Conservation (phyloP, 495 filamentous ascomycete species). For the Cercophora scortea region DNA sequence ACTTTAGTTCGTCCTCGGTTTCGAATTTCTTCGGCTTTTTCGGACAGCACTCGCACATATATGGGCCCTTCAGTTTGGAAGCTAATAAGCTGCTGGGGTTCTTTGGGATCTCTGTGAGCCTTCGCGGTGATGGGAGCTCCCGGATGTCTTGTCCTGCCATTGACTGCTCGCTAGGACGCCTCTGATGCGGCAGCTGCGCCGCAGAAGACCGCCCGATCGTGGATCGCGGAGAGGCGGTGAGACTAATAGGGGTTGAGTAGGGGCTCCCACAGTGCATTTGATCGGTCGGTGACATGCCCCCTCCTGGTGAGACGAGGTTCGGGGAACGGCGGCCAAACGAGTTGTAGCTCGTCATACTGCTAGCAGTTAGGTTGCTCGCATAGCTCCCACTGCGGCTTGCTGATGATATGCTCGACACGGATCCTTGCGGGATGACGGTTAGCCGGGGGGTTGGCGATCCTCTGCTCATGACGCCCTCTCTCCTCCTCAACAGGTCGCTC, state of each 20-base stretch:
- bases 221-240: slow-evolving; percentile 54
- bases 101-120: slow-evolving; percentile 38
- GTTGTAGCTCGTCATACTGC: slow-evolving; percentile 65
- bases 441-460: slow-evolving; percentile 52
- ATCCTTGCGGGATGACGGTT: slow-evolving; percentile 52
- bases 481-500: slow-evolving; percentile 60
- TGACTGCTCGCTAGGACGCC: slow-evolving; percentile 32
- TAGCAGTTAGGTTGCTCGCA: slow-evolving; percentile 60
- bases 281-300: slow-evolving; percentile 38
- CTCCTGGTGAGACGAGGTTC: slow-evolving; percentile 59
- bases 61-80: slow-evolving; percentile 45
- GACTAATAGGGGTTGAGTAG: slow-evolving; percentile 48
- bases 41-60: slow-evolving; percentile 93
- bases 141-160: slow-evolving; percentile 17
- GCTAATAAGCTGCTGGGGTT: slow-evolving; percentile 21
- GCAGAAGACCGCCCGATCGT: slow-evolving; percentile 32
- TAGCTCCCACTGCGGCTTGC: slow-evolving; percentile 66
- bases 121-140: slow-evolving; percentile 37
- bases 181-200: slow-evolving; percentile 34
- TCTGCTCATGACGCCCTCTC: slow-evolving; percentile 48
- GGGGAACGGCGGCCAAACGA: slow-evolving; percentile 70
- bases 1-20: slow-evolving; percentile 76
- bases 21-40: slow-evolving; percentile 99
- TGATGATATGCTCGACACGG: slow-evolving; percentile 68
- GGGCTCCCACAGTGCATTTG: slow-evolving; percentile 45